Evolutionary conservation across 2,329 filamentous ascomycete genomes (phyloP), one percentile per base, ranked within the genome.

Genomic region (Cladosporium sphaerospermum): DNA sequence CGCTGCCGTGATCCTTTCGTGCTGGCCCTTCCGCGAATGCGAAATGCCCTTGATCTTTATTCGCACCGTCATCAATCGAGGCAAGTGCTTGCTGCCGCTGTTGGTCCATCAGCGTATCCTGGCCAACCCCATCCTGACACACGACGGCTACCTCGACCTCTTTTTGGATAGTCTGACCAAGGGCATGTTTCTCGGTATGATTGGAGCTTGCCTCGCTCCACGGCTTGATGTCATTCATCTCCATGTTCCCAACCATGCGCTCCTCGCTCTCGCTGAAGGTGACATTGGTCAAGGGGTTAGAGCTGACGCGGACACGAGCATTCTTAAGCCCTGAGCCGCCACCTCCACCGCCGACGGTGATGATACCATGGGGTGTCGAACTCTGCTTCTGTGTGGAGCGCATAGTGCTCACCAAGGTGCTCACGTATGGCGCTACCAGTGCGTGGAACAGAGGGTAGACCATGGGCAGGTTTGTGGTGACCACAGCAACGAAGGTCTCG

Each of bases 181-280:
- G 18, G 11, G n/a, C 31, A 9, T 14, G 36, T 10, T 42, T 39
- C 10, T 43, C 23, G 16, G 14, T 14, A 7, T 31, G 37, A 18
- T 50, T 39, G 13, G 40, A 44, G 18, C 48, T 37, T 4, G 48
- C 36, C 14, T 51, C 40, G 40, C 48, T 51, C 46, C 46, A 41
- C 6, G 36, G 2, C 11, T 51, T 43, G 14, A 33, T 23, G 16
- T 50, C 47, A 14, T 50, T 41, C 48, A 51, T 28, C 18, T 51
- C 48, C 40, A 16, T 37, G 5, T 33, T 31, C 11, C 48, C 48
- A 14, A 51, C 19, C 31, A 51, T 51, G 31, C 48, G 48, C 19
- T 51, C 48, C n/a, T 51, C 48, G 40, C 48, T 51, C 9, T 51
- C 48, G 48, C 40, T 44, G 48, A 51, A 51, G 18, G 48, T 51